Conservation (phyloP, 495 filamentous ascomycete genomes). For the Chaetomium tenue region DNA sequence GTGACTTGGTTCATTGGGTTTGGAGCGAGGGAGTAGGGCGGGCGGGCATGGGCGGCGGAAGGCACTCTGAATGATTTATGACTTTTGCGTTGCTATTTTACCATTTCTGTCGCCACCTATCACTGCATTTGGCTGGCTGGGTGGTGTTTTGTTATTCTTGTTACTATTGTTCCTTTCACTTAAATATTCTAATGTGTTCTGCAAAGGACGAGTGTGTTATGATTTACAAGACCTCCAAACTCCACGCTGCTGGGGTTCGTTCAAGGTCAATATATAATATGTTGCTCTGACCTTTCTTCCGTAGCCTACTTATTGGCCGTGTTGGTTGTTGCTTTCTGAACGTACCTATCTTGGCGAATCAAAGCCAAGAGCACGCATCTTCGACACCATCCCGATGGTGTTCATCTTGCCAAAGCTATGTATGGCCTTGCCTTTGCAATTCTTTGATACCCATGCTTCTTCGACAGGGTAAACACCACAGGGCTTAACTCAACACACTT, state of each 20-base stretch:
- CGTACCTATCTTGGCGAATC: no score
- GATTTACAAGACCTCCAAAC: background rate
- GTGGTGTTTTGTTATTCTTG: background rate
- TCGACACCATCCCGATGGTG: no score
- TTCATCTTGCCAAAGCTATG: no score
- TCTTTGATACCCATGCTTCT: no score
- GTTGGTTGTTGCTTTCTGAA: no score
- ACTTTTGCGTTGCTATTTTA: background rate
- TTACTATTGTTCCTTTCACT: background rate
- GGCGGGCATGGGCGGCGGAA: slow-evolving; percentile 1
- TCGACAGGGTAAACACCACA: no score
- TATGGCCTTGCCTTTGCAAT: no score
- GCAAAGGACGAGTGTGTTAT: background rate
- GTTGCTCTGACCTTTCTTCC: no score
- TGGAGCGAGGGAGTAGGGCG: background rate
- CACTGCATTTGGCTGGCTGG: background rate
- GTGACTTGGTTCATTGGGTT: background rate
- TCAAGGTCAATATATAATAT: no score
- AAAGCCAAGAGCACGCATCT: no score
- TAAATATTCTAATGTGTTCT: background rate
- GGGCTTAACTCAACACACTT: no score
- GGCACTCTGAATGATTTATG: slow-evolving; percentile 19
- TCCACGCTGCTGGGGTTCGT: background rate
- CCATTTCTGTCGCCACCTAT: background rate
- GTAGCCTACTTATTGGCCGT: no score